Percentiles rank a stretch among this genome's conserved stretches.
Conservation (phyloP, 1,284 basidiomycete species). For the Cronartium ribicola region DNA sequence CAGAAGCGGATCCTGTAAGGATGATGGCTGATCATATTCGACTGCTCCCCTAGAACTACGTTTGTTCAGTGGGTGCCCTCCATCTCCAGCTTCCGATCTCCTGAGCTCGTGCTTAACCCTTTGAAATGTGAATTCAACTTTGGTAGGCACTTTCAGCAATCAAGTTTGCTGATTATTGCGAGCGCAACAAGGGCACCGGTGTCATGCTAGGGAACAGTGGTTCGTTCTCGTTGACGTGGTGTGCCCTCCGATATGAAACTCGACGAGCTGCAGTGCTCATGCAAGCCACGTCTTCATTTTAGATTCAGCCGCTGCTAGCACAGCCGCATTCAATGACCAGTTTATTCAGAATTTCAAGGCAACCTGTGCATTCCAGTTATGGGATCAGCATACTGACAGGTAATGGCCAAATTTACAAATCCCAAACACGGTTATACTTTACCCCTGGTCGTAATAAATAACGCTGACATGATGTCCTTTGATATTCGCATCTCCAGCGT, state of each 20-base stretch:
- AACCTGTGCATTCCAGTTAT: slow-evolving; percentile 77
- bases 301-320: slow-evolving; percentile 50
- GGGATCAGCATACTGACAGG: slow-evolving; percentile 75
- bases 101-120: neutral
- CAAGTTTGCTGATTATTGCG: slow-evolving; percentile 74
- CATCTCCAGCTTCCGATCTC: neutral
- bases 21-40: slow-evolving; percentile 16
- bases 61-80: slow-evolving; percentile 58
- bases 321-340: slow-evolving; percentile 67
- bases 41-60: slow-evolving; percentile 73
- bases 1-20: neutral
- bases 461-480: too few species aligned
- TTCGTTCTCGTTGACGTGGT: slow-evolving; percentile 33
- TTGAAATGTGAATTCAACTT: slow-evolving; percentile 1
- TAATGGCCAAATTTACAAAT: neutral
- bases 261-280: too few species aligned
- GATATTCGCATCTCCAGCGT: slow-evolving; percentile 13
- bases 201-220: slow-evolving; percentile 48
- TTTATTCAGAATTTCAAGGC: slow-evolving; percentile 79
- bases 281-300: neutral
- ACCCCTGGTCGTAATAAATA: too few species aligned
- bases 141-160: slow-evolving; percentile 63
- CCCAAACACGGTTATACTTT: neutral
- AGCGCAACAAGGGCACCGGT: slow-evolving; percentile 59
- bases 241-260: too few species aligned